These are phyloP conservation scores for Camelina sativa DNA, from an alignment of 345 rosid species.

Conservation along the genomic window DNA sequence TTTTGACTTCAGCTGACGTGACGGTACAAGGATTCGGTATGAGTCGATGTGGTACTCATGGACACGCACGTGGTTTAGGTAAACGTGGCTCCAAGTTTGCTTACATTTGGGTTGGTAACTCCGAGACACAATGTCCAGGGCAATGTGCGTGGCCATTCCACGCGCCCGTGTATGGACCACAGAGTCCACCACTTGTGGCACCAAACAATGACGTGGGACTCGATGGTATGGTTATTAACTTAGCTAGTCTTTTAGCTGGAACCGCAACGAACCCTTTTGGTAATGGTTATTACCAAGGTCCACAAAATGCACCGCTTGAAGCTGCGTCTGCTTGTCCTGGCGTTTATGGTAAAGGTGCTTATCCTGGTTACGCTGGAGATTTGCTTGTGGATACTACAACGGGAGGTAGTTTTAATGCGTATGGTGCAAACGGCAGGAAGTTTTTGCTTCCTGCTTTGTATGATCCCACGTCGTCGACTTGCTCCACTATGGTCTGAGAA, in stretches of 20 bases:
- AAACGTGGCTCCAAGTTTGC: constrained; percentile 51
- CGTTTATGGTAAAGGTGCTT: constrained; percentile 77
- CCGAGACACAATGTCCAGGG: constrained; percentile 84
- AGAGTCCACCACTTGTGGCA: constrained; percentile 64
- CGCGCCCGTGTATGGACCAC: constrained; percentile 89
- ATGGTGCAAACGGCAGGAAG: constrained; percentile 73
- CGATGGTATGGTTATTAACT: constrained; percentile 83
- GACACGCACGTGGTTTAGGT: constrained; percentile 47
- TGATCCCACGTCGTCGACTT: constrained; percentile 63
- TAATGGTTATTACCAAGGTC: constrained; percentile 79
- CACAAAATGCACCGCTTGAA: constrained; percentile 76
- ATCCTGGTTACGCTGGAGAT: constrained; percentile 79
- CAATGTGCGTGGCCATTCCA: constrained; percentile 96
- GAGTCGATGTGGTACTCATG: constrained; percentile 67
- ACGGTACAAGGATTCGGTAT: constrained; percentile 60
- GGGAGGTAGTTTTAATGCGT: constrained; percentile 80
- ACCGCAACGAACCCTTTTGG: constrained; percentile 89
- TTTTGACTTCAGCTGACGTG: constrained; percentile 65
- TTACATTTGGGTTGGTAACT: constrained; percentile 88
- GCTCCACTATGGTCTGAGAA: constrained; percentile 60
- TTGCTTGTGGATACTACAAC: constrained; percentile 59
- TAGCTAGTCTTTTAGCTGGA: constrained; percentile 78
- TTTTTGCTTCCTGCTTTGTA: constrained; percentile 78
- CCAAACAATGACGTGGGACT: constrained; percentile 86
- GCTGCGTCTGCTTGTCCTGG: constrained; percentile 89